Conservation (phyloP, 169 alveolate species). For the Hammondia hammondi region DNA sequence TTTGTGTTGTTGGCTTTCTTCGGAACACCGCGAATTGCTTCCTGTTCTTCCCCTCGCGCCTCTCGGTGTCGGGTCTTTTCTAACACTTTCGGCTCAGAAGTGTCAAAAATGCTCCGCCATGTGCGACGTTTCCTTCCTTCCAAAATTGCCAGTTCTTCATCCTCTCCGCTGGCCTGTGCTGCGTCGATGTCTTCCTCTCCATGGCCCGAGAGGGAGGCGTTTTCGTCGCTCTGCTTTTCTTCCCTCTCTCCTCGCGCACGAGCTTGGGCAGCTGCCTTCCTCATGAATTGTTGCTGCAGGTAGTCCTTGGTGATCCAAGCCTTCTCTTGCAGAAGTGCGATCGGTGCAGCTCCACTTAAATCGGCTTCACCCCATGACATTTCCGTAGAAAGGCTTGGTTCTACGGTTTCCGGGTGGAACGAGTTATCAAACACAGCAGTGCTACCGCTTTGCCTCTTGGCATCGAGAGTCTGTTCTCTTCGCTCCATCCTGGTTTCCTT, state of each 20-base stretch:
- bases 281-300: background rate
- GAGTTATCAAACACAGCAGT: too few species aligned
- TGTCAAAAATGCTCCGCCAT: background rate
- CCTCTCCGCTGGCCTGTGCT: background rate
- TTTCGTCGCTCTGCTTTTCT: background rate
- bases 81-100: background rate
- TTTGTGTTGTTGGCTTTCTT: too few species aligned
- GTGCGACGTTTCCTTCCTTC: background rate
- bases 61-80: background rate
- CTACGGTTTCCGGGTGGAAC: too few species aligned
- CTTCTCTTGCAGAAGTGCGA: background rate
- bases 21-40: background rate
- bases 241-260: background rate
- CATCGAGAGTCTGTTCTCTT: too few species aligned
- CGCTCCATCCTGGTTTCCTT: too few species aligned
- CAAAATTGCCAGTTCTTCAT: background rate
- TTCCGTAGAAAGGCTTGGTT: too few species aligned
- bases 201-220: background rate
- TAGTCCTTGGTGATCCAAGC: background rate
- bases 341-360: too few species aligned
- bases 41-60: background rate
- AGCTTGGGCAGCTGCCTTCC: background rate
- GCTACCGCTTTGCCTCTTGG: too few species aligned
- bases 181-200: background rate
- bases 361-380: too few species aligned